phyloP scores from a whole-genome alignment of 1,139 yeast genomes.

The Scheffersomyces stambukii region DNA sequence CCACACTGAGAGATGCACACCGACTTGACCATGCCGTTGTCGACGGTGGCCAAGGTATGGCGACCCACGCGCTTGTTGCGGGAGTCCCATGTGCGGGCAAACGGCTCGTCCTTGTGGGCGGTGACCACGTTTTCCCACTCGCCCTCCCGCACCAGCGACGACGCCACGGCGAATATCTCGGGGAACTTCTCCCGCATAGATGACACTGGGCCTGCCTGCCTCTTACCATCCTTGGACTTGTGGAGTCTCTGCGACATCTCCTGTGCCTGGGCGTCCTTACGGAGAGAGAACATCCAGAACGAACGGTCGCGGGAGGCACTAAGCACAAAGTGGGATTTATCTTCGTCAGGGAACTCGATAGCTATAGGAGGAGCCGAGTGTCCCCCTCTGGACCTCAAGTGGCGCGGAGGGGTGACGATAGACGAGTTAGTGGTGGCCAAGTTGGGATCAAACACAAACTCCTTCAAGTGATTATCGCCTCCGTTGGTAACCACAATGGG shows the following conservation, averaged over 20 bases:
- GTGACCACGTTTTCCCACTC: constrained; percentile 97
- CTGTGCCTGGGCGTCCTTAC: constrained; percentile 96
- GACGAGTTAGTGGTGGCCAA: constrained; percentile 61
- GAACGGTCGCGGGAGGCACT: constrained; percentile 87
- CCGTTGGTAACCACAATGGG: constrained; percentile 90
- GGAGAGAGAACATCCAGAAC: constrained; percentile 85
- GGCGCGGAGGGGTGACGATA: constrained; percentile 85
- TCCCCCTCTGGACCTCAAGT: constrained; percentile 91
- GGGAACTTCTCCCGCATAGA: constrained; percentile 65
- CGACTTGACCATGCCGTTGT: constrained; percentile 74
- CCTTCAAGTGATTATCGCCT: constrained; percentile 86
- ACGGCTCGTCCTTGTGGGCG: constrained; percentile 77
- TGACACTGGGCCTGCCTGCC: constrained; percentile 54
- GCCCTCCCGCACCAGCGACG: constrained; percentile 74
- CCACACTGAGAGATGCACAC: constrained; percentile 91
- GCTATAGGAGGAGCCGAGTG: constrained; percentile 88
- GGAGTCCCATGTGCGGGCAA: constrained; percentile 94
- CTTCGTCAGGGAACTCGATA: constrained; percentile 72
- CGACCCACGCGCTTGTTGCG: constrained; percentile 77
- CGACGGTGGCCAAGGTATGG: constrained; percentile 65
- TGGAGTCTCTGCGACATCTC: constrained; percentile 80
- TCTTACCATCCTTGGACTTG: constrained; percentile 49
- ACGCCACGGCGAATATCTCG: constrained; percentile 69
- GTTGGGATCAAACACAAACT: constrained; percentile 90
- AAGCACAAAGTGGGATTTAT: constrained; percentile 75